Evolutionary conservation across 2,329 filamentous ascomycete species (phyloP), one percentile per base, ranked within the genome.

Genomic region (Alternaria sp.): DNA sequence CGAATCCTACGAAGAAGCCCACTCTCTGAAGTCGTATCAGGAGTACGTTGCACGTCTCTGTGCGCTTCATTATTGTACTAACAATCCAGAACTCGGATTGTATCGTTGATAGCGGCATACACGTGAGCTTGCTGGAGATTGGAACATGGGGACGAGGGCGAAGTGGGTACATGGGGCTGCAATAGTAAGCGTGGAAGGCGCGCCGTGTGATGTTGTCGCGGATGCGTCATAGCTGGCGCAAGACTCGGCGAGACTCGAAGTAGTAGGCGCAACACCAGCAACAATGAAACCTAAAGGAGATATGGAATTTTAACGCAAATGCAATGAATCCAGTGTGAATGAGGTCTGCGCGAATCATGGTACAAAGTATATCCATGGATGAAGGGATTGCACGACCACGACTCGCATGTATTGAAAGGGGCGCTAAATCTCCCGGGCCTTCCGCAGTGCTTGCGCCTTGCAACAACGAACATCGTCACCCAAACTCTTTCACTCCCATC

Each of bases 361-460:
- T 30, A 30, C 37, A 47, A 11, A n/a, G 44, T 15, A 23, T 18
- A 41, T 26, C 25, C 15, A 21, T 55, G 33, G 21, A 51, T 46
- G 64, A 18, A 41, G 37, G 37, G 37, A 41, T 41, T 41, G 37
- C 37, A 41, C 37, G 37, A 41, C 37, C 59, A 57, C 62, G 55
- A 64, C 56, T 43, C 44, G 47, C 55, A n/a, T 46, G 20, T 28
- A 49, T 46, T 55, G 57, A 65, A 66, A 65, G 63, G 61, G 60
- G 58, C 23, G 67, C 67, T 65, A 68, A 41, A 69, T 67, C 64
- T 69, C 64, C 66, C 46, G n/a, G 64, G 65, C 63, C 66, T 69
- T 71, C 64, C 58, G 65, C 63, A 30, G 3, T 45, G 21, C 37
- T 41, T 41, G 37, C 37, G n/a, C 37, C 37, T 41, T 25, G 21